A percentile compares a stretch with the other conserved stretches of the same genome.
Conservation (phyloP, 2,329 filamentous ascomycete genomes). For the Sporothrix mexicana region DNA sequence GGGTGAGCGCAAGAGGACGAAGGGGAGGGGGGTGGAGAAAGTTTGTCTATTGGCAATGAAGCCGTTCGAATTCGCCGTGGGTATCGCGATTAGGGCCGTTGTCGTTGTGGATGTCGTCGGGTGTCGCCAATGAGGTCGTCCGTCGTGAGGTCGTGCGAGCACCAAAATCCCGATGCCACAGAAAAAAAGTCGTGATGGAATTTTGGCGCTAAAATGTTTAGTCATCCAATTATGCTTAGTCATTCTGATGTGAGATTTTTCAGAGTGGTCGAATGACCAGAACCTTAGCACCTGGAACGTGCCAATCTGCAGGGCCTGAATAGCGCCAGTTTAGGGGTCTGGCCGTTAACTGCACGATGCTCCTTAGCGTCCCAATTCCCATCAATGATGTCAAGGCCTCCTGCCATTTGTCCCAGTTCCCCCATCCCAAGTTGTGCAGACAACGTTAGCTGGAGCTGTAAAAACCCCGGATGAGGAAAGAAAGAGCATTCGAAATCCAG, state of each 20-base stretch:
- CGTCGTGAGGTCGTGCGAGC: constrained; percentile 21
- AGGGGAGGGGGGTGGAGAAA: background rate
- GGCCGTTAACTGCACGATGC: no score
- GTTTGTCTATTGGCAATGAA: background rate
- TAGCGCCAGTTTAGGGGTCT: no score
- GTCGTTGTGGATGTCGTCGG: background rate
- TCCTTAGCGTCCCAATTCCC: background rate
- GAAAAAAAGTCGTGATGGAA: background rate
- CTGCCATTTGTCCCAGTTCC: background rate
- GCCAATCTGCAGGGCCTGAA: no score
- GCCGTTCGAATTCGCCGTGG: background rate
- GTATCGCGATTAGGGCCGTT: background rate
- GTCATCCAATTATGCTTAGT: constrained; percentile 23
- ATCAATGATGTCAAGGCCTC: background rate
- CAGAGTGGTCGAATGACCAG: background rate
- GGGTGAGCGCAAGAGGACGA: background rate
- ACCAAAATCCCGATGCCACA: background rate
- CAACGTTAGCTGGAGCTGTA: background rate
- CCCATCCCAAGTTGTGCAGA: background rate
- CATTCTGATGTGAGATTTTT: background rate
- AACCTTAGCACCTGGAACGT: no score
- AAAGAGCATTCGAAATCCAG: background rate
- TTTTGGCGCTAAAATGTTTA: constrained; percentile 1
- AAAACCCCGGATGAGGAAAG: background rate
- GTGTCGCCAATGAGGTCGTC: background rate